phyloP scores from a whole-genome alignment of 495 filamentous ascomycete species.

The Sporormia fimetaria region DNA sequence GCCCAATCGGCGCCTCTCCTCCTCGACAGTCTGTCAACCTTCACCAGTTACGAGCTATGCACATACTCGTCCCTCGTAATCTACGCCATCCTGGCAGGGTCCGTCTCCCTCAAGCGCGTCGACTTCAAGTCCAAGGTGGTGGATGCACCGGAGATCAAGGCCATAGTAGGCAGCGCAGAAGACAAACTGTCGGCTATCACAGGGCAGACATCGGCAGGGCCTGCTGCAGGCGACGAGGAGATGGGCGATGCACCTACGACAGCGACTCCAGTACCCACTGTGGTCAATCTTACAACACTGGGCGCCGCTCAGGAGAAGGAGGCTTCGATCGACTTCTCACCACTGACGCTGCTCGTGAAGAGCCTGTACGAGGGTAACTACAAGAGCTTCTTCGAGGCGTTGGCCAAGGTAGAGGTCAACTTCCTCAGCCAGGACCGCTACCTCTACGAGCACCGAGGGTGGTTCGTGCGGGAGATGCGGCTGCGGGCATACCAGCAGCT shows the following conservation, averaged over 20 bases:
- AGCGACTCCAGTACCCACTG: conserved; percentile 51
- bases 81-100: conserved; percentile 90
- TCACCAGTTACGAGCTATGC: conserved; percentile 96
- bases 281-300: conserved; percentile 73
- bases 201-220: conserved; percentile 65
- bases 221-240: conserved; percentile 64
- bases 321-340: conserved; percentile 61
- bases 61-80: conserved; percentile 87
- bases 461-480: conserved; percentile 98
- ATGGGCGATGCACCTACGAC: conserved; percentile 55
- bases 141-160: conserved; percentile 94
- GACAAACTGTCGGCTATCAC: conserved; percentile 71
- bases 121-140: conserved; percentile 99
- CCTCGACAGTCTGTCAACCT: conserved; percentile 94
- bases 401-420: conserved; percentile 83
- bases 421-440: conserved; percentile 93
- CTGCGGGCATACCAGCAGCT: conserved; percentile 91
- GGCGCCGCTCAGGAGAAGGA: conserved; percentile 65
- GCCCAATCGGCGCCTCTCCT: conserved; percentile 81
- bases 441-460: conserved; percentile 81
- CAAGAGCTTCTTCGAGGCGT: conserved; percentile 78
- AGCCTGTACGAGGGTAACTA: conserved; percentile 90
- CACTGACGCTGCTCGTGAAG: conserved; percentile 78
- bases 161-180: conserved; percentile 79
- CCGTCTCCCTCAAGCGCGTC: conserved; percentile 85